These are phyloP conservation scores for Conticribra weissflogii DNA, from an alignment of 108 stramenopile species.

Conservation along the genomic window DNA sequence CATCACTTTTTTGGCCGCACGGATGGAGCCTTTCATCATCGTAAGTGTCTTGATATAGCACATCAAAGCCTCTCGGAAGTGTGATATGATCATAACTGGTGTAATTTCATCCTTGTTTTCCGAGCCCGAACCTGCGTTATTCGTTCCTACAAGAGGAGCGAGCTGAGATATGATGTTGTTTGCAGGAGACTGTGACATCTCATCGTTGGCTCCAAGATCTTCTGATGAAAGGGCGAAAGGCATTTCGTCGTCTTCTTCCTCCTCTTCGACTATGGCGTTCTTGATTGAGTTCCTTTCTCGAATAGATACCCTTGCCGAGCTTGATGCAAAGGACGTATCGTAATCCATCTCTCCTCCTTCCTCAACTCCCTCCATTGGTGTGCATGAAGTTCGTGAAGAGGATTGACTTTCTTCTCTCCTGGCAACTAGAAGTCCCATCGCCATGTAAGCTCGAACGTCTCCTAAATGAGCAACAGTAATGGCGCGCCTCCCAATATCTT, in stretches of 20 bases:
- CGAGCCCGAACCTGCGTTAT: constrained; percentile 9
- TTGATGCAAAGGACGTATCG: background rate
- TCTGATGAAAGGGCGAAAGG: constrained; percentile 76
- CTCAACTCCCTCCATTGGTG: constrained; percentile 80
- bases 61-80: constrained; percentile 78
- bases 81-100: constrained; percentile 49
- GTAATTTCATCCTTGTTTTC: constrained; percentile 53
- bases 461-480: constrained; percentile 89
- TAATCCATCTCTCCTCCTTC: constrained; percentile 42
- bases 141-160: constrained; percentile 20
- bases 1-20: constrained; percentile 69
- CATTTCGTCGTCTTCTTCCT: constrained; percentile 82
- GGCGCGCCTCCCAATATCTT: constrained; percentile 87
- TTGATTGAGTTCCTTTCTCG: constrained; percentile 6
- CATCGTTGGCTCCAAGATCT: constrained; percentile 24
- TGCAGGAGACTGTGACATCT: constrained; percentile 29
- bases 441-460: constrained; percentile 79
- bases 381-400: constrained; percentile 56
- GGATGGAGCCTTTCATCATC: constrained; percentile 83
- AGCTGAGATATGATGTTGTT: constrained; percentile 28
- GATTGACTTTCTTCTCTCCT: constrained; percentile 49
- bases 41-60: constrained; percentile 83
- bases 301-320: constrained; percentile 1
- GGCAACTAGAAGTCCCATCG: constrained; percentile 68
- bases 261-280: constrained; percentile 52